Percentiles rank a stretch among this genome's conserved stretches.
Evolutionary conservation across 768 basidiomycete species (phyloP).

Genomic region (Kondoa malvinella): DNA sequence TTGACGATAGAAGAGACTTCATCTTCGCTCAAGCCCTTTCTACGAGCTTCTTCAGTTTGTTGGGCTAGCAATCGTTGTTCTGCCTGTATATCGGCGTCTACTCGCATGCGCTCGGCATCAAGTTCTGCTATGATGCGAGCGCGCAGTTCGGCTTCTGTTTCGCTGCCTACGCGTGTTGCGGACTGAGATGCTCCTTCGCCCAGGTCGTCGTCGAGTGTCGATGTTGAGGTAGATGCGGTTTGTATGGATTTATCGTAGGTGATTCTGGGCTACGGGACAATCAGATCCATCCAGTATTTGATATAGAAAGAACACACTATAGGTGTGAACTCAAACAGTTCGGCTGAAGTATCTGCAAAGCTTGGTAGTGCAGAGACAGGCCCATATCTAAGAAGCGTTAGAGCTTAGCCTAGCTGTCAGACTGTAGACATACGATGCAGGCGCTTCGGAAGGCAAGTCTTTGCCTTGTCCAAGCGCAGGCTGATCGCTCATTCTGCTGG

Average conservation of each 20-base stretch:
- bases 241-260: conserved; percentile 28
- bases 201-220: not conserved
- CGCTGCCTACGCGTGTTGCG: conserved; percentile 71
- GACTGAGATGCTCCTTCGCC: conserved; percentile 35
- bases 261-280: conserved; percentile 1
- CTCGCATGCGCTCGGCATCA: conserved; percentile 47
- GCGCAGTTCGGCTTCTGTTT: conserved; percentile 61
- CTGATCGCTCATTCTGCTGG: conserved; percentile 52
- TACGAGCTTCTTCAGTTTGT: conserved; percentile 64
- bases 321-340: conserved; percentile 68
- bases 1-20: conserved; percentile 62
- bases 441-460: not conserved
- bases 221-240: conserved; percentile 13
- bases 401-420: not conserved
- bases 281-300: not conserved
- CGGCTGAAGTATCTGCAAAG: conserved; percentile 73
- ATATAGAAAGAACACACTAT: not conserved
- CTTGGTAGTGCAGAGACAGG: conserved; percentile 35
- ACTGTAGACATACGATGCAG: not conserved
- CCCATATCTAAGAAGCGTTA: not conserved
- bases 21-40: conserved; percentile 65
- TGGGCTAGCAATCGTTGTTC: conserved; percentile 67
- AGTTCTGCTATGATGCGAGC: conserved; percentile 51
- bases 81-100: conserved; percentile 63
- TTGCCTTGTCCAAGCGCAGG: conserved; percentile 23